Conservation (phyloP, 768 basidiomycete species). For the Galerina sulciceps region DNA sequence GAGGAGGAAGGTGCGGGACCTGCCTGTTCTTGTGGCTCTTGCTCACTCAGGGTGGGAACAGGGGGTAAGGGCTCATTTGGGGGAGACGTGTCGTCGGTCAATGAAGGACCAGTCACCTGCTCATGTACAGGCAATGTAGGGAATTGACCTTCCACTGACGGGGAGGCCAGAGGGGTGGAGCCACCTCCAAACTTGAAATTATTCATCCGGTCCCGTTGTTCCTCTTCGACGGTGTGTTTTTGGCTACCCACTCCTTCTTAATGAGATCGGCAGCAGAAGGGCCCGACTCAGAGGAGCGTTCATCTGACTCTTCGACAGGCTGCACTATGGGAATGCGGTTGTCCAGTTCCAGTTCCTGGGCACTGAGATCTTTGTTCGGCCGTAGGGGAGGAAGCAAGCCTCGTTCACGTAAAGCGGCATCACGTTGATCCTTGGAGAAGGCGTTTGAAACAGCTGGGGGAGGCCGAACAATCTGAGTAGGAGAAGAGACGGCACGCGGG, state of each 20-base stretch:
- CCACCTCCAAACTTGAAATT: conserved; percentile 36
- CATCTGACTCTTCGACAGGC: conserved; percentile 12
- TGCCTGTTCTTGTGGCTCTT: background rate
- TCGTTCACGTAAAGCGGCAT: conserved; percentile 64
- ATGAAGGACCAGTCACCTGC: background rate
- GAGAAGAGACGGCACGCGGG: conserved; percentile 14
- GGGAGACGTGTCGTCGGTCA: background rate
- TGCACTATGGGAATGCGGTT: conserved; percentile 39
- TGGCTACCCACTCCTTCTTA: conserved; percentile 57
- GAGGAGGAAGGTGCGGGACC: background rate
- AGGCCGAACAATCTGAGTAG: conserved; percentile 8
- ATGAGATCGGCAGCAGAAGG: conserved; percentile 53
- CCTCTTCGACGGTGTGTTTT: conserved; percentile 26
- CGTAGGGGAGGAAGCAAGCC: conserved; percentile 57
- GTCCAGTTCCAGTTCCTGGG: conserved; percentile 42
- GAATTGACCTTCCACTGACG: background rate
- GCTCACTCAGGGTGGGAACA: background rate
- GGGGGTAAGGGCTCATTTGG: conserved; percentile 1
- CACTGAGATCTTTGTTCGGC: conserved; percentile 46
- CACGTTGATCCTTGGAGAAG: conserved; percentile 42
- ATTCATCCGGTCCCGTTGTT: conserved; percentile 31
- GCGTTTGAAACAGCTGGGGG: conserved; percentile 24
- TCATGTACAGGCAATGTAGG: background rate
- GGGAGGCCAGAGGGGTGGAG: background rate
- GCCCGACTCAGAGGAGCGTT: background rate